Conservation (phyloP, 2,329 filamentous ascomycete species). For the Clathrospora elynae region DNA sequence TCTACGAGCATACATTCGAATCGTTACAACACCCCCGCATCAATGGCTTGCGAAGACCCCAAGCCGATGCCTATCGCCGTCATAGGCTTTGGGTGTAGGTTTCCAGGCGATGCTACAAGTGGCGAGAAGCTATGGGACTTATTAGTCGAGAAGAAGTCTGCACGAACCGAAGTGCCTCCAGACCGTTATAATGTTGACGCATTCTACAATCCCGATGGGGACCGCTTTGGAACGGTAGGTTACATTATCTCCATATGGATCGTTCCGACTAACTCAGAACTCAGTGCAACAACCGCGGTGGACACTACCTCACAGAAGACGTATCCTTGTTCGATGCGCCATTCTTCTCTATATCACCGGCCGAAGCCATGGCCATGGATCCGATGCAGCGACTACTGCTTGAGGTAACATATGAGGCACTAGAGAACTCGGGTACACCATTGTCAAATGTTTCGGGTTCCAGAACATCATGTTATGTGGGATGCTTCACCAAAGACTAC, state of each 20-base stretch:
- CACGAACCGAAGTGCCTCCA: constrained; percentile 14
- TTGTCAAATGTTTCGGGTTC: constrained; percentile 21
- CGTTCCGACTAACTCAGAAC: background rate
- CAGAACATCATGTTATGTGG: constrained; percentile 27
- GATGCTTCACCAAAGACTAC: constrained; percentile 25
- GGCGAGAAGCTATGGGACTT: constrained; percentile 24
- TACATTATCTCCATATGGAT: background rate
- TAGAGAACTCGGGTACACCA: constrained; percentile 25
- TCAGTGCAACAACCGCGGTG: constrained; percentile 23
- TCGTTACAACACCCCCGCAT: background rate
- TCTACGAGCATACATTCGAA: background rate
- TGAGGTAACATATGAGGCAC: constrained; percentile 30
- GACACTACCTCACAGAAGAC: constrained; percentile 27
- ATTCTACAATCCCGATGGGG: constrained; percentile 22
- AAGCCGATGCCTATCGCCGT: constrained; percentile 29
- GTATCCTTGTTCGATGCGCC: constrained; percentile 26
- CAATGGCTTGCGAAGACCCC: constrained; percentile 8
- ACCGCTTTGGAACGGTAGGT: constrained; percentile 18
- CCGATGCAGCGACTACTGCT: constrained; percentile 32
- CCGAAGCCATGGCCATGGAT: constrained; percentile 33
- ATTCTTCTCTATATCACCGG: constrained; percentile 29
- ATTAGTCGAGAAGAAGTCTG: constrained; percentile 15
- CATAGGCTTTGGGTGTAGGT: constrained; percentile 40
- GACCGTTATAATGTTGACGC: constrained; percentile 23
- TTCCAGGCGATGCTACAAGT: constrained; percentile 21